Evolutionary conservation across 805 yeast species (phyloP), one percentile per base, ranked within the genome.

Genomic region (Candida xyloterini): DNA sequence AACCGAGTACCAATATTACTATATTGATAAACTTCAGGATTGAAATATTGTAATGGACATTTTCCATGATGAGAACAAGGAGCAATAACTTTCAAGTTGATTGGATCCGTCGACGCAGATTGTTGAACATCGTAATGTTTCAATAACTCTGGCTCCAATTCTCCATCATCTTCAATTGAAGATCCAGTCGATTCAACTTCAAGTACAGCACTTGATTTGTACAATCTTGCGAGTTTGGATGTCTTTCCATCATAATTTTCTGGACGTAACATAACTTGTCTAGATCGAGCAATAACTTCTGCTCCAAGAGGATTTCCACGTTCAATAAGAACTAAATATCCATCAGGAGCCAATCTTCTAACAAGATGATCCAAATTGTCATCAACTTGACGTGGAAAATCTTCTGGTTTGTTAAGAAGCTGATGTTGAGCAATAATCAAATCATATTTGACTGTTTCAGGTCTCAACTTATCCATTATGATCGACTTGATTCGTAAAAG

Each of bases 261-360:
- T 0, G 97, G 96, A 50, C 98, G 77, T n/a, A 91, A 66, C 75
- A 88, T 78, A 4, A 87, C 65, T 59, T 91, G 96, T 54, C 99
- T 72, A 4, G 97, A 96, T 38, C 96, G 70, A 0, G 96, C 95
- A 42, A 89, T 74, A 3, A 79, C 71, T 62, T 93, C 99, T 56
- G 87, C 87, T 0, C 98, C 98, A 23, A 80, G 56, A 0, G 97
- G 87, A 40, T 84, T 85, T 3, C 99, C 99, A 47, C 96, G 71
- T 63, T 93, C 98, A 3, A 90, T 65, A 2, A 93, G 58, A 1
- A 89, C 81, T 10, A 91, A 62, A 43, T 81, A 80, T 0, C 98
- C 99, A 9, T 78, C 76, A 0, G 96, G 96, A 11, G 77, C 74
- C 32, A 90, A 63, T 13, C 84, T 63, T 13, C 71, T 67, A 16